These are phyloP conservation scores for Bryoglossum gracile DNA, from an alignment of 495 filamentous ascomycete species.

Conservation along the genomic window DNA sequence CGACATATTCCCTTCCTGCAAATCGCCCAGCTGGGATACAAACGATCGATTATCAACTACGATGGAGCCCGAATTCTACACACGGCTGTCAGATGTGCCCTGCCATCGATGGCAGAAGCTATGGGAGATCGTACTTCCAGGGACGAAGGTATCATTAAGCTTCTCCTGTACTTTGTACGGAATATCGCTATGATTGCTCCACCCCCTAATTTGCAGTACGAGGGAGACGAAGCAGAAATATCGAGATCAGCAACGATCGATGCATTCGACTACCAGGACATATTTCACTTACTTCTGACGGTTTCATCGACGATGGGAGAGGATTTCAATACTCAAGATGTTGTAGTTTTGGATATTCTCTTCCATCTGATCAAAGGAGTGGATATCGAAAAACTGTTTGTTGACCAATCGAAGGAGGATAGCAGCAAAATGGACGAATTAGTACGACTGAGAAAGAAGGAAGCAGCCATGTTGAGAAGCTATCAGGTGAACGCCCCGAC, in stretches of 20 bases:
- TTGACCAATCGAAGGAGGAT: slow-evolving; percentile 63
- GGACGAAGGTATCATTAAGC: slow-evolving; percentile 90
- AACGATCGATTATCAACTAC: slow-evolving; percentile 76
- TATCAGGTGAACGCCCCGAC: slow-evolving; percentile 77
- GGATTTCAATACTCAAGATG: slow-evolving; percentile 84
- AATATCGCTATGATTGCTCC: slow-evolving; percentile 82
- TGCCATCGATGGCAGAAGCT: slow-evolving; percentile 80
- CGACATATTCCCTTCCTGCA: slow-evolving; percentile 83
- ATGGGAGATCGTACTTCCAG: slow-evolving; percentile 66
- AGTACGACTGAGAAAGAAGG: slow-evolving; percentile 62
- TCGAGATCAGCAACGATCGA: slow-evolving; percentile 83
- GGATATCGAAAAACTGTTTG: slow-evolving; percentile 77
- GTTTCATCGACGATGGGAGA: slow-evolving; percentile 86
- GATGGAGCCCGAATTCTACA: slow-evolving; percentile 69
- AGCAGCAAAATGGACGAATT: slow-evolving; percentile 68
- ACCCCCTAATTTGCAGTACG: slow-evolving; percentile 45
- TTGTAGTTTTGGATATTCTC: slow-evolving; percentile 77
- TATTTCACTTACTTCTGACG: slow-evolving; percentile 74
- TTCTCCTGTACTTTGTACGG: slow-evolving; percentile 80
- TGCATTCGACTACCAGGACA: slow-evolving; percentile 82
- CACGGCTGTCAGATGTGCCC: slow-evolving; percentile 66
- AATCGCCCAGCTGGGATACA: slow-evolving; percentile 82
- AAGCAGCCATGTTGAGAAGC: slow-evolving; percentile 68
- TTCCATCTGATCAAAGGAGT: slow-evolving; percentile 91
- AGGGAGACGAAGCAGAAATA: slow-evolving; percentile 78